Evolutionary conservation across 129 eudicot species (phyloP), one percentile per base, ranked within the genome.

Genomic region (Scalesia atractyloides): DNA sequence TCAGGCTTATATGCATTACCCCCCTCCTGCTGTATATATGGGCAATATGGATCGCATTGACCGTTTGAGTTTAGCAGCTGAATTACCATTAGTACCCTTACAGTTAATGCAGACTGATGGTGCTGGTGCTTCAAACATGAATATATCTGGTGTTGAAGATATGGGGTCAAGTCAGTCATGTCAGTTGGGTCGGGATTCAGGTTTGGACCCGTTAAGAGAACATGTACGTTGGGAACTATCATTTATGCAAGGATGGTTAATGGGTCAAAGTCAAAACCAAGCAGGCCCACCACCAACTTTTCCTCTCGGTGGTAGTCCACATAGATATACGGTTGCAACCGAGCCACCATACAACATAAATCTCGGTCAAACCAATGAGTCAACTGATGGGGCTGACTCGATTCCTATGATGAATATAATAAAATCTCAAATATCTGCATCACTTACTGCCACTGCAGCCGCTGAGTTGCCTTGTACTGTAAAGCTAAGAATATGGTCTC

Each of bases 391-490:
- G 76, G 75, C 66, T 50, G 61, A 54, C 54, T 16, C 84, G 0
- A 8, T 80, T 61, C 84, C 91, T 16, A 73, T 87, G 59, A 76
- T 83, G 54, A 82, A 78, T 78, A 77, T 81, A 69, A 82, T 88
- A 80, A 88, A 80, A 46, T 84, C 94, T 53, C 87, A 88, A 51
- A 75, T 88, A 74, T 83, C 90, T 41, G 82, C 88, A 43, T 82
- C 94, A 57, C 57, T 82, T 36, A 79, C 84, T 54, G 89, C 87
- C 16, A 69, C 89, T 62, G 86, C 86, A 16, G 85, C 92, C 59
- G 84, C 90, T n/a, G 94, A 88, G 79, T 85, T 88, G 76, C 94
- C 94, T 18, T 85, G 90, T 75, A 88, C 94, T 0, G 94, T 88
- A 64, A 88, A 88, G 76, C 79, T 88, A 19, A 88, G 88, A 78